phyloP scores from a whole-genome alignment of 2,329 filamentous ascomycete genomes.

The Fusarium sp. region DNA sequence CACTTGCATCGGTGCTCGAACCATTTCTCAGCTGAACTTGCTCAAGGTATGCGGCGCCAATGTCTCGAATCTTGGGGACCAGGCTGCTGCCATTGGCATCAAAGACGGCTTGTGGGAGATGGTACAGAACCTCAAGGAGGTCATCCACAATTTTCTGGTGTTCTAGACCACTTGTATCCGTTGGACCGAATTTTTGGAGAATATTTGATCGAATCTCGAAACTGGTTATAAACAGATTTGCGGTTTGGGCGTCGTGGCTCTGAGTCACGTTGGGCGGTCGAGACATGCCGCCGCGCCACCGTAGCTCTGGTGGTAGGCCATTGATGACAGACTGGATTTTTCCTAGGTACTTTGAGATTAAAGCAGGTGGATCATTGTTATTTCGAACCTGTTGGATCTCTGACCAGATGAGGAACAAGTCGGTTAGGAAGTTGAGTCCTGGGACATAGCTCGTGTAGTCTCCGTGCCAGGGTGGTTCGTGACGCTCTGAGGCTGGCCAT shows the following conservation, averaged over 20 bases:
- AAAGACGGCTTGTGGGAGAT: constrained; percentile 48
- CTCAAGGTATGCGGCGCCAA: constrained; percentile 51
- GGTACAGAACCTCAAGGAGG: constrained; percentile 51
- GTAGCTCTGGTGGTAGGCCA: constrained; percentile 47
- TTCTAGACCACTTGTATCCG: constrained; percentile 26
- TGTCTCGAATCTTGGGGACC: constrained; percentile 53
- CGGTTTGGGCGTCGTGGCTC: constrained; percentile 53
- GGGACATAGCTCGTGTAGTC: constrained; percentile 48
- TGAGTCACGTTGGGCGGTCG: constrained; percentile 45
- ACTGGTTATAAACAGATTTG: constrained; percentile 53
- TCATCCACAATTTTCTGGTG: constrained; percentile 51
- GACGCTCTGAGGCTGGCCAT: neutral
- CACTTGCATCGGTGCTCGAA: constrained; percentile 6
- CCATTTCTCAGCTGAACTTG: constrained; percentile 36
- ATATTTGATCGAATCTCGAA: constrained; percentile 53
- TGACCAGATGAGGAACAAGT: constrained; percentile 52
- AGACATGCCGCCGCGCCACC: constrained; percentile 52
- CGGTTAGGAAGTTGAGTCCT: constrained; percentile 48
- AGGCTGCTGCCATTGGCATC: constrained; percentile 50
- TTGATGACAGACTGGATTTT: constrained; percentile 48
- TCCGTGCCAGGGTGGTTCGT: constrained; percentile 47
- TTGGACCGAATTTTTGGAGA: constrained; percentile 47
- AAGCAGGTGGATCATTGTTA: constrained; percentile 6
- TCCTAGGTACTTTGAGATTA: constrained; percentile 23
- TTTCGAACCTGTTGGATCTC: constrained; percentile 38